A percentile compares a stretch with the other conserved stretches of the same genome.
These are phyloP conservation scores for Penicillium taxi DNA, from an alignment of 495 filamentous ascomycete species.

Conservation along the genomic window DNA sequence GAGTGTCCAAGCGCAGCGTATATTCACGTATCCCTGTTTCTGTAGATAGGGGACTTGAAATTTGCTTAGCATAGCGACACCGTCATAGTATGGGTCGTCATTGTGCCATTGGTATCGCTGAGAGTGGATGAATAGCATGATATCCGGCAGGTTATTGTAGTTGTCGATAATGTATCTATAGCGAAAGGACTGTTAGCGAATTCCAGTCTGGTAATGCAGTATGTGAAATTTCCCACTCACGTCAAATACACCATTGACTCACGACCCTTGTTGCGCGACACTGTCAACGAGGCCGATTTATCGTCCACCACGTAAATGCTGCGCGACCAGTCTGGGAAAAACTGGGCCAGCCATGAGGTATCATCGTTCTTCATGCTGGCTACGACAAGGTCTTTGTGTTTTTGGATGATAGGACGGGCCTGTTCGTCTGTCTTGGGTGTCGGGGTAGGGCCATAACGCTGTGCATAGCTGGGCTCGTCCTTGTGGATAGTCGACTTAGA, in stretches of 20 bases:
- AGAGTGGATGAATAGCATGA: constrained; percentile 55
- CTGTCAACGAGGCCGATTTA: constrained; percentile 37
- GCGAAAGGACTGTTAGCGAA: neutral
- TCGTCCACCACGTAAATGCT: constrained; percentile 49
- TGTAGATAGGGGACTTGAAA: constrained; percentile 50
- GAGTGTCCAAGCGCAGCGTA: constrained; percentile 56
- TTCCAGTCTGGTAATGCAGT: neutral
- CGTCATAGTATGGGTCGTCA: constrained; percentile 43
- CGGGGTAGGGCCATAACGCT: constrained; percentile 9
- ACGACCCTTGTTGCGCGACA: constrained; percentile 46
- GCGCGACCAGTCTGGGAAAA: constrained; percentile 41
- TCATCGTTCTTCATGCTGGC: constrained; percentile 47
- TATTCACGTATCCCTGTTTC: constrained; percentile 52
- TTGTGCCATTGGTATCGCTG: constrained; percentile 60
- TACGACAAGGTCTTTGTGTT: constrained; percentile 45
- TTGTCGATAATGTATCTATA: constrained; percentile 55
- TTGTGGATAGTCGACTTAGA: constrained; percentile 8
- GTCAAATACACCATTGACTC: constrained; percentile 54
- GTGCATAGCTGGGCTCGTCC: constrained; percentile 18
- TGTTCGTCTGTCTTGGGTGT: constrained; percentile 17
- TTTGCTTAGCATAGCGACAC: constrained; percentile 41
- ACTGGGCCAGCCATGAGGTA: constrained; percentile 47
- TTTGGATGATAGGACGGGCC: constrained; percentile 19
- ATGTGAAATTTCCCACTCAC: constrained; percentile 34
- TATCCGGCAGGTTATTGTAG: constrained; percentile 52